Percentiles rank a stretch among this genome's conserved stretches.
Evolutionary conservation across 495 filamentous ascomycete genomes (phyloP).

Genomic region (Lasiosphaeria ovina): DNA sequence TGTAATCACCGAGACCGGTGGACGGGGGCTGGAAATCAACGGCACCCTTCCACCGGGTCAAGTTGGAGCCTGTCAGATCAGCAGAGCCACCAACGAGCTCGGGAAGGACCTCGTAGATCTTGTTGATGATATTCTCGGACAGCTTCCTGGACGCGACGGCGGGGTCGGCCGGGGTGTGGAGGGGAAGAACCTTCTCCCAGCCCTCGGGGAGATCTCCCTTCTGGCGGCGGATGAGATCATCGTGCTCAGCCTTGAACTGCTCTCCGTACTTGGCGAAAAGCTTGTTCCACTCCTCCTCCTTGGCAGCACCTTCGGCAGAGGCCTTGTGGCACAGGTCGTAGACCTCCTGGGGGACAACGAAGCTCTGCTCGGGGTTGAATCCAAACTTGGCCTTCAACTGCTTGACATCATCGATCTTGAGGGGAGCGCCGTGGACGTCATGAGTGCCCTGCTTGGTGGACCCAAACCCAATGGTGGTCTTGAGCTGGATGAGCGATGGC

Average conservation of each 20-base stretch:
- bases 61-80: slow-evolving; percentile 97
- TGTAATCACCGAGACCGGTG: slow-evolving; percentile 79
- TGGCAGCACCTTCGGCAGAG: slow-evolving; percentile 78
- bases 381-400: slow-evolving; percentile 90
- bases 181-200: slow-evolving; percentile 92
- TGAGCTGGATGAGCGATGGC: slow-evolving; percentile 94
- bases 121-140: slow-evolving; percentile 88
- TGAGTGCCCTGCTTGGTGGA: slow-evolving; percentile 90
- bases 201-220: slow-evolving; percentile 86
- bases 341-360: slow-evolving; percentile 91
- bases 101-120: slow-evolving; percentile 78
- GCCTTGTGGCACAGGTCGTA: slow-evolving; percentile 87
- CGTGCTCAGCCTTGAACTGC: slow-evolving; percentile 71
- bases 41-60: slow-evolving; percentile 96
- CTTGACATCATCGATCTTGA: slow-evolving; percentile 91
- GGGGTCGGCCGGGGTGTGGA: slow-evolving; percentile 83
- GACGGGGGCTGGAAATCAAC: slow-evolving; percentile 95
- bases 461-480: slow-evolving; percentile 96
- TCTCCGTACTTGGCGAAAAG: slow-evolving; percentile 81
- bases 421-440: slow-evolving; percentile 90
- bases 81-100: slow-evolving; percentile 95
- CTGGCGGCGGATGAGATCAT: slow-evolving; percentile 79
- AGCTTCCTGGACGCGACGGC: slow-evolving; percentile 91
- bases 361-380: slow-evolving; percentile 91
- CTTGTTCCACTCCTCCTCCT: slow-evolving; percentile 93